These are phyloP conservation scores for Fusarium aywerte DNA, from an alignment of 2,329 filamentous ascomycete species.

Conservation along the genomic window DNA sequence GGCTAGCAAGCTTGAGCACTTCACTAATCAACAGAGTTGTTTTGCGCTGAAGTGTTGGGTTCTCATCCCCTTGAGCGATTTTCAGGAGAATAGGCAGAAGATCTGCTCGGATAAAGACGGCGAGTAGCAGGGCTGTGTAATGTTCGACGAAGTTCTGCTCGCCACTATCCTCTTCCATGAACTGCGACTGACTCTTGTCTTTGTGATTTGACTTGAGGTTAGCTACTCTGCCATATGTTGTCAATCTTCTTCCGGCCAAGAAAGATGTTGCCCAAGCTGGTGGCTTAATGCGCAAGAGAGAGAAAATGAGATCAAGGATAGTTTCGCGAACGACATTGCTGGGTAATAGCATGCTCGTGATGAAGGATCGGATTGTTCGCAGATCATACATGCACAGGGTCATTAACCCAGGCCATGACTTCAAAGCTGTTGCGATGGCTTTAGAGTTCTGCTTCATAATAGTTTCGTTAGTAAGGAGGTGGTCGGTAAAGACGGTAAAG, in stretches of 20 bases:
- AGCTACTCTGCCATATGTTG: constrained; percentile 94
- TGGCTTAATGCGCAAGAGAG: constrained; percentile 84
- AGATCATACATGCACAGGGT: constrained; percentile 89
- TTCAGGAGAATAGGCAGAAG: constrained; percentile 71
- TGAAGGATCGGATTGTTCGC: constrained; percentile 81
- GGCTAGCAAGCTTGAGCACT: constrained; percentile 87
- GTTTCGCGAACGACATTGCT: constrained; percentile 72
- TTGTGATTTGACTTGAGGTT: constrained; percentile 74
- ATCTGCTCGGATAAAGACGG: constrained; percentile 84
- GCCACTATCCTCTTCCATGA: constrained; percentile 72
- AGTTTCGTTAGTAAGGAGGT: constrained; percentile 67
- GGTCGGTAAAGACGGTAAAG: constrained; percentile 94
- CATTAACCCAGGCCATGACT: constrained; percentile 93
- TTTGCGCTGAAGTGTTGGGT: constrained; percentile 81
- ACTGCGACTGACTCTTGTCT: constrained; percentile 60
- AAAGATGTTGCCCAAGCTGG: constrained; percentile 95
- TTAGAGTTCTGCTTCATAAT: constrained; percentile 86
- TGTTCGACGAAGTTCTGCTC: constrained; percentile 92
- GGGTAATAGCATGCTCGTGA: constrained; percentile 70
- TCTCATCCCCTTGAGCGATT: constrained; percentile 75
- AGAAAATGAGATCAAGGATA: constrained; percentile 87
- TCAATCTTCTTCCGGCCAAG: constrained; percentile 88
- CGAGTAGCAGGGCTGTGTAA: constrained; percentile 88
- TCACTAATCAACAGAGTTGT: constrained; percentile 91
- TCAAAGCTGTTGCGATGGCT: constrained; percentile 90